These are phyloP conservation scores for Pseudozyma hubeiensis DNA, from an alignment of 1,284 basidiomycete species.

Conservation along the genomic window DNA sequence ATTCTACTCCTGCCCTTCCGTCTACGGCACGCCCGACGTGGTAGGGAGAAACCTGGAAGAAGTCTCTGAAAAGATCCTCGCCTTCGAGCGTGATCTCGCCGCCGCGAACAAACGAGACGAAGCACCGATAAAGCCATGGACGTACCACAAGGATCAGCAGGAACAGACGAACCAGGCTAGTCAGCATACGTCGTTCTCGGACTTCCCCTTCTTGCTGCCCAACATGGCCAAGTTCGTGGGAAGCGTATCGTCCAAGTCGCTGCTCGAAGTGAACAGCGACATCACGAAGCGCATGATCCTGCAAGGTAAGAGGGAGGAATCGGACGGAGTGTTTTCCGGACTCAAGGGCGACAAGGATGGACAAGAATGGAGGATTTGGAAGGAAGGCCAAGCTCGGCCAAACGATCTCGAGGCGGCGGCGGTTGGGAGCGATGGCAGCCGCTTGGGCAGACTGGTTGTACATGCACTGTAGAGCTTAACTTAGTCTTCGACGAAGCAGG, in stretches of 20 bases:
- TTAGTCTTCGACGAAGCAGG: not conserved
- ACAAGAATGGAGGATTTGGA: constrained; percentile 39
- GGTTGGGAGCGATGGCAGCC: constrained; percentile 19
- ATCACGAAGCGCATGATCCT: constrained; percentile 29
- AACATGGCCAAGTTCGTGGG: constrained; percentile 44
- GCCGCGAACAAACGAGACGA: not conserved
- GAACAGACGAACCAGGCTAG: constrained; percentile 22
- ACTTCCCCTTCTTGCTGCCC: constrained; percentile 59
- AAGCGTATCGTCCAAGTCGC: constrained; percentile 23
- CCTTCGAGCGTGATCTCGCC: constrained; percentile 37
- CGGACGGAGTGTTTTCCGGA: constrained; percentile 34
- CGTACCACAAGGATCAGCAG: constrained; percentile 28
- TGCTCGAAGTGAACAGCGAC: constrained; percentile 32
- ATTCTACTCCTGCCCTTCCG: constrained; percentile 40
- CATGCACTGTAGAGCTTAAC: constrained; percentile 14
- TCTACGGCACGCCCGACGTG: constrained; percentile 57
- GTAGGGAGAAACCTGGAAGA: constrained; percentile 52
- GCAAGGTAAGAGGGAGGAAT: constrained; percentile 29
- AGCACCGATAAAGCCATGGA: constrained; percentile 21
- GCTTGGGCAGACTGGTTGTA: constrained; percentile 26
- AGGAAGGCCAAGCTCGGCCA: constrained; percentile 32
- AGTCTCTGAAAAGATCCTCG: constrained; percentile 51
- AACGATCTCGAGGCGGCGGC: constrained; percentile 7
- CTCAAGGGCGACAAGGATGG: constrained; percentile 26
- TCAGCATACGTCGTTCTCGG: constrained; percentile 57